Evolutionary conservation across 176 grass and related monocot species (phyloP).

Genomic region (Themeda triandra): DNA sequence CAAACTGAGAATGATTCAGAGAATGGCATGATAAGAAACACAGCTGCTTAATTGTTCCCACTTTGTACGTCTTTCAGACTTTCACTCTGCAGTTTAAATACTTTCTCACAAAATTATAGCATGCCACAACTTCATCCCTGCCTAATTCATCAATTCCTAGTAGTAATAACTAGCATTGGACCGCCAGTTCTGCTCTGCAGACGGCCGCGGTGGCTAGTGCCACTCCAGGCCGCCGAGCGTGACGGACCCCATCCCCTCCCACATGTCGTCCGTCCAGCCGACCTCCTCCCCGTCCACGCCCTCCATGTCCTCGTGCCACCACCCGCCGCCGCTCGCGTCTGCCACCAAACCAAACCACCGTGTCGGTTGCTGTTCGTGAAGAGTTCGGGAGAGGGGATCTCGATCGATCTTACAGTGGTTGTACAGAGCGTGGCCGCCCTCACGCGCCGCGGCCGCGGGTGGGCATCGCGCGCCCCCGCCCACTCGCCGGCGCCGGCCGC

Average conservation of each 20-base stretch:
- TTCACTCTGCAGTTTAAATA: too few relatives aligned
- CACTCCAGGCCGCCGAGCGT: constrained; percentile 77
- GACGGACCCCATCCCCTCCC: constrained; percentile 85
- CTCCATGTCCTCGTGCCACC: constrained; percentile 74
- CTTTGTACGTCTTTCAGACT: too few relatives aligned
- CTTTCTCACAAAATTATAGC: too few relatives aligned
- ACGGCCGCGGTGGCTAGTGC: constrained; percentile 29
- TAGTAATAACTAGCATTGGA: too few relatives aligned
- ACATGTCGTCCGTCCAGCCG: constrained; percentile 71
- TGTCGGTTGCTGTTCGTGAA: neutral
- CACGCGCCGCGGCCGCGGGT: neutral
- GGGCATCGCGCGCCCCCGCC: constrained; percentile 17
- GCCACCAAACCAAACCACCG: constrained; percentile 9
- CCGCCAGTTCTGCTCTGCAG: neutral
- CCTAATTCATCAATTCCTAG: neutral
- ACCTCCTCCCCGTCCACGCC: constrained; percentile 85
- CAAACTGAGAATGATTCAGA: neutral
- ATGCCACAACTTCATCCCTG: too few relatives aligned
- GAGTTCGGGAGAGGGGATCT: neutral
- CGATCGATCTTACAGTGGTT: constrained; percentile 78
- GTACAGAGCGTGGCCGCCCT: constrained; percentile 47
- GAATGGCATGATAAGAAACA: neutral
- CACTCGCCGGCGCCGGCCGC: neutral
- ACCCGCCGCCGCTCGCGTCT: constrained; percentile 75
- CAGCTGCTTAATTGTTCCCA: neutral